Evolutionary conservation across 2,329 filamentous ascomycete species (phyloP).

Genomic region (Aureobasidium mangrovei): DNA sequence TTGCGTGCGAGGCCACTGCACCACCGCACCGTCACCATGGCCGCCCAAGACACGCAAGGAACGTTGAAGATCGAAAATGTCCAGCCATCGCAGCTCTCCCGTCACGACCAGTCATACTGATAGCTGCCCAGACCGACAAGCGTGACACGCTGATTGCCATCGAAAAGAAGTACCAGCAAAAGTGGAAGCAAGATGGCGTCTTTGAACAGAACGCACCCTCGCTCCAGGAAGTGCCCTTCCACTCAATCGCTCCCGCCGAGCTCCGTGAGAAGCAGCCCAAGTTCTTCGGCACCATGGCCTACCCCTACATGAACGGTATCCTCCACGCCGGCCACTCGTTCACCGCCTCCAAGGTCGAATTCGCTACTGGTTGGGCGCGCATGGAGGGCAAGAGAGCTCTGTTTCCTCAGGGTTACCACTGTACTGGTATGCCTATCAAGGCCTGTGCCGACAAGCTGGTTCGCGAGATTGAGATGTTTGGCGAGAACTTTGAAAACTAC

Average conservation of each 20-base stretch:
- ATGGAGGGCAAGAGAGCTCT: conserved; percentile 84
- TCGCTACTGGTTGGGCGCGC: conserved; percentile 73
- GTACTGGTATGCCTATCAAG: conserved; percentile 97
- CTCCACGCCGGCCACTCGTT: conserved; percentile 84
- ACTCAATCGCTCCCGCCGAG: conserved; percentile 63
- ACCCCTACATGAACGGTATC: conserved; percentile 78
- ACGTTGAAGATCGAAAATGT: conserved; percentile 58
- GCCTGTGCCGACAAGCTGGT: conserved; percentile 92
- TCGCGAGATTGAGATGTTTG: conserved; percentile 82
- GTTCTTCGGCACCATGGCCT: conserved; percentile 76
- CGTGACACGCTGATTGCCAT: conserved; percentile 69
- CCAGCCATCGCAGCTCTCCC: not conserved
- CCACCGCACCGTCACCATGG: conserved; percentile 28
- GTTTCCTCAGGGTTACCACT: conserved; percentile 91
- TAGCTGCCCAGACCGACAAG: conserved; percentile 63
- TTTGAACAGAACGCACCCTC: conserved; percentile 85
- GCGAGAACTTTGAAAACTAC: conserved; percentile 74
- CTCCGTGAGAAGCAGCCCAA: conserved; percentile 77
- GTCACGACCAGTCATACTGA: conserved; percentile 18
- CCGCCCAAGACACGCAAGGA: conserved; percentile 49
- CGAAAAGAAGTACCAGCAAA: conserved; percentile 86
- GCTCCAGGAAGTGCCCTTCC: conserved; percentile 64
- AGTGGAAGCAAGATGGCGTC: conserved; percentile 67
- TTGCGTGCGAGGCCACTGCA: conserved; percentile 23
- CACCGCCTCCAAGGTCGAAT: conserved; percentile 87